Percentiles rank a stretch among this genome's conserved stretches.
Evolutionary conservation across 371 early-diverging fungal genomes (phyloP).

Genomic region (Lichtheimia ornata): DNA sequence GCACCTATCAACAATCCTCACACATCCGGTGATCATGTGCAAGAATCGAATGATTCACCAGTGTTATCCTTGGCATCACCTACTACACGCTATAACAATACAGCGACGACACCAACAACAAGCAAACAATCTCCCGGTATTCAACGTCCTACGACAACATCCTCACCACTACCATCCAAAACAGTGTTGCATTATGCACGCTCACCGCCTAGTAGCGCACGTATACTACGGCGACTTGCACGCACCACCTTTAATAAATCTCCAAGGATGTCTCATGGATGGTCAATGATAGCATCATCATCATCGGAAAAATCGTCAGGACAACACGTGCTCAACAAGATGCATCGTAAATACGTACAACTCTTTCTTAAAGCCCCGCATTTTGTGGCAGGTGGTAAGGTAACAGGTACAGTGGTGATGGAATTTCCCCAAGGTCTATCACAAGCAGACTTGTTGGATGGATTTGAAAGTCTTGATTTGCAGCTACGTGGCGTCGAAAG

Average conservation of each 20-base stretch:
- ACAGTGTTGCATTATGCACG: no score
- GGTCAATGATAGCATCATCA: neutral
- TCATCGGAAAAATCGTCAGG: slow-evolving; percentile 13
- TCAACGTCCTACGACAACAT: no score
- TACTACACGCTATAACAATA: no score
- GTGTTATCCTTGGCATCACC: no score
- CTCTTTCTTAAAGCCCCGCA: slow-evolving; percentile 39
- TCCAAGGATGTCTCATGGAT: neutral
- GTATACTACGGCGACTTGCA: no score
- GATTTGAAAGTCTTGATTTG: slow-evolving; percentile 14
- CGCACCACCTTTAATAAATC: neutral
- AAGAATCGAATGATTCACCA: no score
- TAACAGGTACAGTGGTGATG: slow-evolving; percentile 28
- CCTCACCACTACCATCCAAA: no score
- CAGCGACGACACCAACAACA: no score
- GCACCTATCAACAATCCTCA: no score
- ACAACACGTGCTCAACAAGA: neutral
- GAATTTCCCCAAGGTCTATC: slow-evolving; percentile 8
- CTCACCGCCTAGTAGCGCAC: no score
- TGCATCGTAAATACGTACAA: slow-evolving; percentile 16
- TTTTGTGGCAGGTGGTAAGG: slow-evolving; percentile 29
- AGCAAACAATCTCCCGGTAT: no score
- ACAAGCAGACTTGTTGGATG: slow-evolving; percentile 7
- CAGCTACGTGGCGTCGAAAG: slow-evolving; percentile 24
- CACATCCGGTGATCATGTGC: no score